A percentile compares a stretch with the other conserved stretches of the same genome.
These are phyloP conservation scores for Apiospora hydei DNA, from an alignment of 2,329 filamentous ascomycete species.

Conservation along the genomic window DNA sequence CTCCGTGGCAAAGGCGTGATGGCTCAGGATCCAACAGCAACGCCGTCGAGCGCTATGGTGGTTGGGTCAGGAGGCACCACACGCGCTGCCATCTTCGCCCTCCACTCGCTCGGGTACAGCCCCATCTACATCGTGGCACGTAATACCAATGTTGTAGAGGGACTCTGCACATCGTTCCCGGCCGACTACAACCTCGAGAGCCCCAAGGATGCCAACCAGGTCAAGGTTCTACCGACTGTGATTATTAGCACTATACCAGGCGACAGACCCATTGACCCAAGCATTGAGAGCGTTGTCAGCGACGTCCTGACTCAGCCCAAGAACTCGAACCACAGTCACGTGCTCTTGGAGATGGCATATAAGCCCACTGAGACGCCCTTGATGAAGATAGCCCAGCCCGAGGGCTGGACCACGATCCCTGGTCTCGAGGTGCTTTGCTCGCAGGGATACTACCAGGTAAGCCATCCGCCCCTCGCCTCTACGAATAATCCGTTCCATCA, in stretches of 20 bases:
- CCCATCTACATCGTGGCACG: conserved; percentile 90
- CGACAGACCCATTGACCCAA: conserved; percentile 79
- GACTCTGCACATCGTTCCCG: conserved; percentile 77
- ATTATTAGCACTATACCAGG: conserved; percentile 92
- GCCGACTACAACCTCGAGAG: conserved; percentile 72
- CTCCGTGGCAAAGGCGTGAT: conserved; percentile 72
- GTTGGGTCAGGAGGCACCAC: conserved; percentile 93
- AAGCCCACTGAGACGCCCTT: conserved; percentile 83
- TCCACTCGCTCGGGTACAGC: conserved; percentile 82
- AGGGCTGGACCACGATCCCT: conserved; percentile 83
- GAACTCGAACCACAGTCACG: conserved; percentile 51
- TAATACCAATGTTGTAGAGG: conserved; percentile 70
- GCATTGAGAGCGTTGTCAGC: conserved; percentile 70
- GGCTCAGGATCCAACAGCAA: conserved; percentile 43
- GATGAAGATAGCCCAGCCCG: conserved; percentile 81
- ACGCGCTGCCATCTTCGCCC: conserved; percentile 86
- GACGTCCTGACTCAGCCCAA: conserved; percentile 54
- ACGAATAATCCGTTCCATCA: conserved; percentile 25
- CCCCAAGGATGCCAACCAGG: conserved; percentile 56
- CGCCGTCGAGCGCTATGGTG: conserved; percentile 71
- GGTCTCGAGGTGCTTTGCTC: conserved; percentile 89
- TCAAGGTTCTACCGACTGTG: conserved; percentile 66
- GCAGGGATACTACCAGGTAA: conserved; percentile 87
- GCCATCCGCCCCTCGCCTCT: conserved; percentile 36
- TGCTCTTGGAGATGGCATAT: conserved; percentile 95